Conservation (phyloP, 768 basidiomycete species). For the Tylopilus vinaceipallidus region DNA sequence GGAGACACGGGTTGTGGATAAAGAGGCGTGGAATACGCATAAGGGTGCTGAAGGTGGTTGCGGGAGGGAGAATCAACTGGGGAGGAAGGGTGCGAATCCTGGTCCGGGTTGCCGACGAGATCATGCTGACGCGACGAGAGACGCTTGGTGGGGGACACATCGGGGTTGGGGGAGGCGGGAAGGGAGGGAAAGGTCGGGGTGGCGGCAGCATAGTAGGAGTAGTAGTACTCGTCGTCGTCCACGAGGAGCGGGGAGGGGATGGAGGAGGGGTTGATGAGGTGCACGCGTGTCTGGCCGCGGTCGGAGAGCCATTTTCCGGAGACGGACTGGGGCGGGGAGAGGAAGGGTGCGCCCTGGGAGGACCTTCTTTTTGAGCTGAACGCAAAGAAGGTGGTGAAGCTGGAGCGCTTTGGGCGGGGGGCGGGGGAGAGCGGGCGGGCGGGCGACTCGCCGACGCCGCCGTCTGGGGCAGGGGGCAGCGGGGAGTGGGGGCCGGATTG, state of each 20-base stretch:
- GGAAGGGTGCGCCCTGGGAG: conserved; percentile 18
- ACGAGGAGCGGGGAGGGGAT: conserved; percentile 23
- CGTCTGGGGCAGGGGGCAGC: conserved; percentile 40
- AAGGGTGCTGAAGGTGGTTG: conserved; percentile 45
- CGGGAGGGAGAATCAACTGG: conserved; percentile 17
- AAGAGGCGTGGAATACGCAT: conserved; percentile 42
- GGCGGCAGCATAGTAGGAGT: conserved; percentile 49
- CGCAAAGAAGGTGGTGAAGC: conserved; percentile 33
- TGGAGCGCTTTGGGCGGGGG: conserved; percentile 41
- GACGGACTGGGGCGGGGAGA: conserved; percentile 8
- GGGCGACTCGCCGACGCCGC: conserved; percentile 70
- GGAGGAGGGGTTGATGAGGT: conserved; percentile 8
- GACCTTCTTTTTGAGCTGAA: conserved; percentile 28
- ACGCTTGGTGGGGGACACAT: conserved; percentile 14
- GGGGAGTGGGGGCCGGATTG: too few species aligned
- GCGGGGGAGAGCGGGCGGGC: conserved; percentile 21
- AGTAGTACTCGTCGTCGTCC: conserved; percentile 48
- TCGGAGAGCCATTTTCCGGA: conserved; percentile 20
- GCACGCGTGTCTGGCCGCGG: conserved; percentile 3
- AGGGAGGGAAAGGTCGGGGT: conserved; percentile 15
- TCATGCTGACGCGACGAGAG: conserved; percentile 18
- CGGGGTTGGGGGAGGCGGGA: conserved; percentile 13
- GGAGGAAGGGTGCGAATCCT: conserved; percentile 18
- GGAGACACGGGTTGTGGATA: conserved; percentile 6
- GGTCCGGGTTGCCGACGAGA: conserved; percentile 16